Evolutionary conservation across 2,329 filamentous ascomycete genomes (phyloP).

Genomic region (Cladorrhinum sp.): DNA sequence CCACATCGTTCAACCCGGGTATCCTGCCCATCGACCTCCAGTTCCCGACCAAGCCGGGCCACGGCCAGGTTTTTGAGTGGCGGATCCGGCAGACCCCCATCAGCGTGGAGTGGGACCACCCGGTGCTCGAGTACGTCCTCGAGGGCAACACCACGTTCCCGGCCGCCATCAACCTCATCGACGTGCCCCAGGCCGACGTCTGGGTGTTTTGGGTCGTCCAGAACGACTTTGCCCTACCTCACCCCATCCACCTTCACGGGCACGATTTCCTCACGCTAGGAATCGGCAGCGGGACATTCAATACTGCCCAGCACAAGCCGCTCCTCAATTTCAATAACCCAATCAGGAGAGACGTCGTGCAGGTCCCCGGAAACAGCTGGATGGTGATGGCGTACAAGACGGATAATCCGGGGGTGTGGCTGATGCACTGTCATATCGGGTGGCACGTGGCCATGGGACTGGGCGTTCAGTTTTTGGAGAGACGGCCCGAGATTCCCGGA

Average conservation of each 20-base stretch:
- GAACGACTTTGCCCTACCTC: constrained; percentile 30
- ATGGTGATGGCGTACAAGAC: constrained; percentile 19
- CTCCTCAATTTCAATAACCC: constrained; percentile 40
- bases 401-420: constrained; percentile 21
- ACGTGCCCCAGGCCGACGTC: constrained; percentile 24
- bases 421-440: constrained; percentile 41
- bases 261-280: constrained; percentile 33
- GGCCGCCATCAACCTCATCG: constrained; percentile 28
- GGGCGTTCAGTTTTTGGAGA: constrained; percentile 50
- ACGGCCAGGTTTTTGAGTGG: constrained; percentile 29
- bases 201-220: constrained; percentile 36
- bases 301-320: constrained; percentile 26
- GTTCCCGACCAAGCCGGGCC: constrained; percentile 7
- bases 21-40: constrained; percentile 27
- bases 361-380: constrained; percentile 15
- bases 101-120: constrained; percentile 40
- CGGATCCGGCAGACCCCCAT: constrained; percentile 35
- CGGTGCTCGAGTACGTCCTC: constrained; percentile 38
- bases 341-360: constrained; percentile 16
- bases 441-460: constrained; percentile 49
- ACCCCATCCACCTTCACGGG: constrained; percentile 36
- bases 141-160: constrained; percentile 30
- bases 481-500: constrained; percentile 18
- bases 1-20: constrained; percentile 27
- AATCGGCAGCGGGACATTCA: constrained; percentile 21